Evolutionary conservation across 139 green algal genomes (phyloP).

Genomic region (Micractinium sp.): DNA sequence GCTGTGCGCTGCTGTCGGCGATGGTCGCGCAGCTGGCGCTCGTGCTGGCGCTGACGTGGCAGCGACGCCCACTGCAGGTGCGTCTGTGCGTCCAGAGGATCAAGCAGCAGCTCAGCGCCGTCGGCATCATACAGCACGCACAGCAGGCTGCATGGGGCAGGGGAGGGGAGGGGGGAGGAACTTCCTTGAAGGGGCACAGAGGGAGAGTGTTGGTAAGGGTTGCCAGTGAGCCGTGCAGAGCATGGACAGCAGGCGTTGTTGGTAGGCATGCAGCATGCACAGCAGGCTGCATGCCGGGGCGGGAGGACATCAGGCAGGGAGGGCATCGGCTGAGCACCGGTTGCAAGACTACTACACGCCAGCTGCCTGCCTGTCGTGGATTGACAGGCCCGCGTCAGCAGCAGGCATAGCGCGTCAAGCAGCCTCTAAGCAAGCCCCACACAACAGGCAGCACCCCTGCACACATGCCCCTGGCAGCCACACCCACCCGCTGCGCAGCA

Average conservation of each 20-base stretch:
- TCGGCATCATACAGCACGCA: background rate
- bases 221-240: background rate
- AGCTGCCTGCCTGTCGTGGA: too few relatives aligned
- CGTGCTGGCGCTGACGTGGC: background rate
- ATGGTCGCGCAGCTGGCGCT: background rate
- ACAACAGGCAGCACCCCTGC: background rate
- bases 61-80: background rate
- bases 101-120: slow-evolving; percentile 3
- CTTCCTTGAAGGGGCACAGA: background rate
- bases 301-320: background rate
- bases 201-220: background rate
- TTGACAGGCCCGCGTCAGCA: too few relatives aligned
- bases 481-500: slow-evolving; percentile 11
- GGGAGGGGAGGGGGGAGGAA: background rate
- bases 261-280: background rate
- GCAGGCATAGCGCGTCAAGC: background rate
- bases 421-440: background rate
- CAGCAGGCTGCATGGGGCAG: background rate
- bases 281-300: background rate
- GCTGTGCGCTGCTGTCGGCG: background rate
- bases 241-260: background rate
- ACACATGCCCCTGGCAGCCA: background rate
- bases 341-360: too few relatives aligned
- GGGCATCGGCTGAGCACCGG: too few relatives aligned
- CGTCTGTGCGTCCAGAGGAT: background rate